Evolutionary conservation across 1,284 basidiomycete species (phyloP).

Genomic region (Anthracocystis panici-leucophaei): DNA sequence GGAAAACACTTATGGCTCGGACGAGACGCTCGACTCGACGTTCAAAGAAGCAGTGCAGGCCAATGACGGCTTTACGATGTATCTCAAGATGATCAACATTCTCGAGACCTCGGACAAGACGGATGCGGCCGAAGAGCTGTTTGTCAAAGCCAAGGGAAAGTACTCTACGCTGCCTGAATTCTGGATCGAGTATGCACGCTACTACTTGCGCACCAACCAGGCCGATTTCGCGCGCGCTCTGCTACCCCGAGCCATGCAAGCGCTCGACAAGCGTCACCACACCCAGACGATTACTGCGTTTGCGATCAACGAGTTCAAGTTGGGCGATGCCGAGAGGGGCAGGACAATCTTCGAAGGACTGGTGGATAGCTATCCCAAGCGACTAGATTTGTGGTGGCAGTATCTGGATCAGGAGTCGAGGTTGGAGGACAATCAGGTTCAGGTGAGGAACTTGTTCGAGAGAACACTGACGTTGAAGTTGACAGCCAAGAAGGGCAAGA

Average conservation of each 20-base stretch:
- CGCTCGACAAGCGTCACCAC: slow-evolving; percentile 94
- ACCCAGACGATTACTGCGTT: slow-evolving; percentile 94
- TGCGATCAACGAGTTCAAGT: slow-evolving; percentile 93
- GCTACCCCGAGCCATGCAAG: slow-evolving; percentile 88
- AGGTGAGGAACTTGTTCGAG: slow-evolving; percentile 79
- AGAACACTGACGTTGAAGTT: slow-evolving; percentile 85
- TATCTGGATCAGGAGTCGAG: slow-evolving; percentile 94
- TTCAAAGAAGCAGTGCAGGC: slow-evolving; percentile 91
- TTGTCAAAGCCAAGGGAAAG: slow-evolving; percentile 77
- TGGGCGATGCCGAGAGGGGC: slow-evolving; percentile 92
- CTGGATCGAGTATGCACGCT: slow-evolving; percentile 89
- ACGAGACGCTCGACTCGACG: slow-evolving; percentile 78
- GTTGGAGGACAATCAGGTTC: slow-evolving; percentile 25
- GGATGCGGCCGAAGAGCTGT: slow-evolving; percentile 57
- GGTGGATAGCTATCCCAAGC: slow-evolving; percentile 90
- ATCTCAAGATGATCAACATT: slow-evolving; percentile 85
- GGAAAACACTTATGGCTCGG: slow-evolving; percentile 88
- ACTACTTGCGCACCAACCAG: slow-evolving; percentile 78
- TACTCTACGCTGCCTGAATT: slow-evolving; percentile 90
- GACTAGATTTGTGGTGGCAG: slow-evolving; percentile 94
- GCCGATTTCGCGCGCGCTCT: slow-evolving; percentile 85
- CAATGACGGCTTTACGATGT: slow-evolving; percentile 91
- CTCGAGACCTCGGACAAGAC: slow-evolving; percentile 83
- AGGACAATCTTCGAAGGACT: slow-evolving; percentile 97
- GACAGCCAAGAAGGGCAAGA: slow-evolving; percentile 95